phyloP scores from a whole-genome alignment of 176 grass and related monocot genomes.

The maize (Zea mays) region Zm-B73-REFERENCE-NAM-5.0 NC_050100.1:57236501-57237000 shows the following conservation, averaged over 20 bases:
- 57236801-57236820: slow-evolving; percentile 26
- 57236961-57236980: neutral
- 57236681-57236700: slow-evolving; percentile 26
- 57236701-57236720: slow-evolving; percentile 21
- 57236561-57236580: slow-evolving; percentile 27
- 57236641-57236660: slow-evolving; percentile 15
- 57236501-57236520: slow-evolving; percentile 25
- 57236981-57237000: neutral
- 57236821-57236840: slow-evolving; percentile 18
- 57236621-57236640: slow-evolving; percentile 29
- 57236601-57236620: slow-evolving; percentile 42
- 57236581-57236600: neutral
- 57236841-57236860: slow-evolving; percentile 8
- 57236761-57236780: slow-evolving; percentile 15
- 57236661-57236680: slow-evolving; percentile 7
- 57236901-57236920: slow-evolving; percentile 4
- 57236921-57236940: slow-evolving; percentile 34
- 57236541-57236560: slow-evolving; percentile 19
- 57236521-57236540: slow-evolving; percentile 33
- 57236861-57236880: slow-evolving; percentile 27
- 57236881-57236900: slow-evolving; percentile 11
- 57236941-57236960: neutral
- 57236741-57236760: neutral
- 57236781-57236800: slow-evolving; percentile 25
- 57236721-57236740: neutral